These are phyloP conservation scores for Lentinula aciculospora DNA, from an alignment of 768 basidiomycete genomes.

Conservation along the genomic window DNA sequence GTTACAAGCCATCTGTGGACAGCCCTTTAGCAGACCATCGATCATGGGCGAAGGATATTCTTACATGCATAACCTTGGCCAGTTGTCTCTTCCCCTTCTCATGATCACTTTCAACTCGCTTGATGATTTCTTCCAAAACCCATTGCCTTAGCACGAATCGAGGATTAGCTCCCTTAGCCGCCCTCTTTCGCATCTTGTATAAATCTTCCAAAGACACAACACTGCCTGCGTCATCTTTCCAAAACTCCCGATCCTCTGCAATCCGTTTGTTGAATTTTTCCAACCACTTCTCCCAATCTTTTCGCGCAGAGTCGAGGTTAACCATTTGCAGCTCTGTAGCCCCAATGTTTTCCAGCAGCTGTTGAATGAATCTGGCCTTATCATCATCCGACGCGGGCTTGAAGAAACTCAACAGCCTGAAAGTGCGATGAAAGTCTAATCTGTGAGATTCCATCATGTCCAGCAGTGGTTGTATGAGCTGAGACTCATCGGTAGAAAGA, in stretches of 20 bases:
- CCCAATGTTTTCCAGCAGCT: slow-evolving; percentile 41
- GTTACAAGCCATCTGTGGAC: slow-evolving; percentile 72
- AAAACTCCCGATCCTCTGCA: slow-evolving; percentile 41
- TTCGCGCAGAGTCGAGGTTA: slow-evolving; percentile 37
- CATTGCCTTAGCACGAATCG: slow-evolving; percentile 93
- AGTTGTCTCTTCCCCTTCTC: slow-evolving; percentile 61
- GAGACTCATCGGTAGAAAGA: slow-evolving; percentile 51
- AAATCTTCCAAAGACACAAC: slow-evolving; percentile 19
- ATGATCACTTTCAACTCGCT: slow-evolving; percentile 61
- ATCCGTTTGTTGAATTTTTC: slow-evolving; percentile 55
- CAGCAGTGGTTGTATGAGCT: slow-evolving; percentile 64
- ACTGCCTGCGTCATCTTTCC: slow-evolving; percentile 24
- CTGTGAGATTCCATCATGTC: slow-evolving; percentile 63
- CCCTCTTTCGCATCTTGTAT: slow-evolving; percentile 41
- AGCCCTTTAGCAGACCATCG: neutral
- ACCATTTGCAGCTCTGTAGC: slow-evolving; percentile 31
- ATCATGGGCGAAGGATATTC: slow-evolving; percentile 14
- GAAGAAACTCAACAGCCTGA: slow-evolving; percentile 70
- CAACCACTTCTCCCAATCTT: slow-evolving; percentile 62
- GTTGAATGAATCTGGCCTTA: slow-evolving; percentile 36
- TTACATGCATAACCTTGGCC: slow-evolving; percentile 76
- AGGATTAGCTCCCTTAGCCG: slow-evolving; percentile 67
- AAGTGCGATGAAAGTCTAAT: slow-evolving; percentile 87
- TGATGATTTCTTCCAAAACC: slow-evolving; percentile 92
- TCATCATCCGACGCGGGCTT: slow-evolving; percentile 22